Evolutionary conservation across 495 filamentous ascomycete genomes (phyloP).

Genomic region (Polyplosphaeria fusca): DNA sequence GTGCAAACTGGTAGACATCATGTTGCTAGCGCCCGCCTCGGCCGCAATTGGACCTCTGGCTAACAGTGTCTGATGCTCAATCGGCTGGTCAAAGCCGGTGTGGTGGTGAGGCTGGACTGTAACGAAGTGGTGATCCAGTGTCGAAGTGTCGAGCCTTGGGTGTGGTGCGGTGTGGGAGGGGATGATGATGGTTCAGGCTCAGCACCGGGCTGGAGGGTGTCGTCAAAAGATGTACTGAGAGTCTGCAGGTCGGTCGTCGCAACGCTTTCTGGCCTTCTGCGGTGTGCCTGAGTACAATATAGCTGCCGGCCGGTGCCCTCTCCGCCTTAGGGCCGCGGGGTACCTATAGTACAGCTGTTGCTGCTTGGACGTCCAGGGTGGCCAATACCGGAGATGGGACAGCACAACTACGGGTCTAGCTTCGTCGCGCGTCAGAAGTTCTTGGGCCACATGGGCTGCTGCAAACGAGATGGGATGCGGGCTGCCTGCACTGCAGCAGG

Average conservation of each 20-base stretch:
- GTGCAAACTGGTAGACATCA: constrained; percentile 53
- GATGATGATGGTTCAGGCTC: constrained; percentile 1
- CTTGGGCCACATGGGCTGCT: constrained; percentile 22
- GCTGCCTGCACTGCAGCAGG: neutral
- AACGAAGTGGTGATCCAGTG: no score
- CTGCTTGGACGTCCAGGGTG: constrained; percentile 26
- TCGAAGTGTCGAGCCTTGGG: no score
- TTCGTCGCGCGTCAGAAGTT: constrained; percentile 31
- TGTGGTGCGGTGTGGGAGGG: neutral
- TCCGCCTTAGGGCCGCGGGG: constrained; percentile 31
- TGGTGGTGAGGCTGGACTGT: neutral
- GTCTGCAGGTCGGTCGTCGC: constrained; percentile 16
- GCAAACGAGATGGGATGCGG: constrained; percentile 26
- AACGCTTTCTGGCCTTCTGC: constrained; percentile 13
- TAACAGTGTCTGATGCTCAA: constrained; percentile 16
- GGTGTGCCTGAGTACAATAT: constrained; percentile 36
- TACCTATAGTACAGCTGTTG: constrained; percentile 25
- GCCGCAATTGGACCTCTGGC: constrained; percentile 13
- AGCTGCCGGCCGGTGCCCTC: constrained; percentile 27
- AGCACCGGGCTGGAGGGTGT: constrained; percentile 28
- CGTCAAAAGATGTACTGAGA: constrained; percentile 12
- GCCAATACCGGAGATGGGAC: constrained; percentile 26
- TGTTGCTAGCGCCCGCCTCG: constrained; percentile 34
- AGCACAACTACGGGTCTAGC: constrained; percentile 28
- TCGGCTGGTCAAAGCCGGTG: constrained; percentile 3